Conservation (phyloP, 2,329 filamentous ascomycete genomes). For the Plectosphaerella sp. region DNA sequence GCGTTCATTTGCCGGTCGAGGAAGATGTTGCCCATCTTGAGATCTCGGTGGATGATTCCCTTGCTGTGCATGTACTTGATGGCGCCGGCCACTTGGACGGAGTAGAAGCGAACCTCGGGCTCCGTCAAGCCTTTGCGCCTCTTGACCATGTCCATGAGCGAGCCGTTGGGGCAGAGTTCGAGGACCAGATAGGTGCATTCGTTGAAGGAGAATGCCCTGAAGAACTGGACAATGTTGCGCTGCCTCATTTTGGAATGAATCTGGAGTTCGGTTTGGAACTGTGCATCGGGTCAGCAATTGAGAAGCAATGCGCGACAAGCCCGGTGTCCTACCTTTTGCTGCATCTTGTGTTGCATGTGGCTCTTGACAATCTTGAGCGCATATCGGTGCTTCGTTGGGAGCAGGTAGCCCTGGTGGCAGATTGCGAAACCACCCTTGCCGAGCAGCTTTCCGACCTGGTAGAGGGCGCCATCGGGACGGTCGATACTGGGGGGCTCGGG, state of each 20-base stretch:
- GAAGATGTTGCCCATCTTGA: conserved; percentile 98
- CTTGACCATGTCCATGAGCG: conserved; percentile 96
- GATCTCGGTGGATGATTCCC: conserved; percentile 91
- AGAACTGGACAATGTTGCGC: conserved; percentile 92
- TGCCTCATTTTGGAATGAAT: conserved; percentile 98
- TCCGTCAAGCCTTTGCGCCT: conserved; percentile 85
- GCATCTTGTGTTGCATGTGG: conserved; percentile 77
- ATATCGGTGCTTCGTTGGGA: conserved; percentile 62
- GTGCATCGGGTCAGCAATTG: conserved; percentile 2
- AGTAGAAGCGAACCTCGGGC: conserved; percentile 89
- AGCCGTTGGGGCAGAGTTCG: conserved; percentile 92
- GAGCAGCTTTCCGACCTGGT: conserved; percentile 69
- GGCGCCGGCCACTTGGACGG: conserved; percentile 90
- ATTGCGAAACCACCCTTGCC: conserved; percentile 82
- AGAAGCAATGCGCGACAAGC: neutral
- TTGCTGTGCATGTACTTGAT: conserved; percentile 97
- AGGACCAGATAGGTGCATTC: conserved; percentile 90
- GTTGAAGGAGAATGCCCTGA: conserved; percentile 87
- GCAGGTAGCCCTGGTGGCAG: conserved; percentile 68
- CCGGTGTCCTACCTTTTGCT: conserved; percentile 66
- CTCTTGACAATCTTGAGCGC: conserved; percentile 82
- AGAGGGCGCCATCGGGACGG: conserved; percentile 65
- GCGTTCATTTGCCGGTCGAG: conserved; percentile 93
- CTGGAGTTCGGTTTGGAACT: conserved; percentile 82
- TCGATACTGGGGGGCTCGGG: conserved; percentile 63